phyloP scores from a whole-genome alignment of 257 asterid species.

The Eustoma russellianum region DNA sequence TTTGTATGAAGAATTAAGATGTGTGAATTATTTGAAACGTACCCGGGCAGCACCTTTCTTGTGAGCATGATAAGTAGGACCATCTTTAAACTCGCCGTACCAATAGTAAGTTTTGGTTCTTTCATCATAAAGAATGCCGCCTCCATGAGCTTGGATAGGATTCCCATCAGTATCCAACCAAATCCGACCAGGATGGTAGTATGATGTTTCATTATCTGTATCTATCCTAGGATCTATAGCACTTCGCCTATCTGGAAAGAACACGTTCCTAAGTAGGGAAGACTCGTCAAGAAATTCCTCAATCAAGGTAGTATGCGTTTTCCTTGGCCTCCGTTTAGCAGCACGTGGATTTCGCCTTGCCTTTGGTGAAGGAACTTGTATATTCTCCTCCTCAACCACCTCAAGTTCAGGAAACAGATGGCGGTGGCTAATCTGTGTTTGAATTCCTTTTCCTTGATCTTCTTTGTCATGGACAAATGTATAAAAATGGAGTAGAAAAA shows the following conservation, averaged over 20 bases:
- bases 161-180: constrained; percentile 95
- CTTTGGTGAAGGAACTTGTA: constrained; percentile 72
- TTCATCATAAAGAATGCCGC: constrained; percentile 82
- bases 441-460: constrained; percentile 20
- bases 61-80: constrained; percentile 95
- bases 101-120: constrained; percentile 63
- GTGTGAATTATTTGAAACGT: constrained; percentile 15
- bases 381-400: constrained; percentile 75
- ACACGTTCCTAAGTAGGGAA: constrained; percentile 69
- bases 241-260: constrained; percentile 52
- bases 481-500: constrained; percentile 56
- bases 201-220: constrained; percentile 39
- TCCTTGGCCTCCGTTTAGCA: constrained; percentile 68
- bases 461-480: constrained; percentile 29
- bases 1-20: neutral
- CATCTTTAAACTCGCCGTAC: constrained; percentile 98
- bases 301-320: constrained; percentile 46
- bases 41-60: constrained; percentile 95
- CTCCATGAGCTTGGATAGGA: constrained; percentile 98
- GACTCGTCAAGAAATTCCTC: constrained; percentile 89
- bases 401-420: constrained; percentile 55
- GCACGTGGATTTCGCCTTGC: constrained; percentile 87
- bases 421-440: constrained; percentile 16
- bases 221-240: constrained; percentile 56
- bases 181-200: constrained; percentile 71